phyloP scores from a whole-genome alignment of 495 filamentous ascomycete species.

The Coniosporium apollinis region DNA sequence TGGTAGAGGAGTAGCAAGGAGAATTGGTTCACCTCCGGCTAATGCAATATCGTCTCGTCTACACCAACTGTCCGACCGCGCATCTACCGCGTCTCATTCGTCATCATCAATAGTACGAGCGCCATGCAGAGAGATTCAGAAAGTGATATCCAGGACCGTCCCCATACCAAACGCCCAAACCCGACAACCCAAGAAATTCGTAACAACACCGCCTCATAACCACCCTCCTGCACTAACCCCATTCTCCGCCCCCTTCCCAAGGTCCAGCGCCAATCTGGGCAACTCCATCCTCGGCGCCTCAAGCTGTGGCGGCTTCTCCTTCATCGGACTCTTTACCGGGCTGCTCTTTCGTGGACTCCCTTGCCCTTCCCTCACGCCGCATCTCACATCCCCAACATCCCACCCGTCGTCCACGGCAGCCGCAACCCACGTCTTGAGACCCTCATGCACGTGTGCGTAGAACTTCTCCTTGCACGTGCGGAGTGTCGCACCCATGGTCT shows the following conservation, averaged over 20 bases:
- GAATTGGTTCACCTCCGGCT: no score
- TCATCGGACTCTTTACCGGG: slow-evolving; percentile 31
- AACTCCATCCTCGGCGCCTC: slow-evolving; percentile 39
- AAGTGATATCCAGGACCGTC: no score
- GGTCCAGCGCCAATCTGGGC: slow-evolving; percentile 4
- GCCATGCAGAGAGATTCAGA: no score
- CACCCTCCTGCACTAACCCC: no score
- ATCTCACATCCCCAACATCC: slow-evolving; percentile 58
- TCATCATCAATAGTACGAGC: no score
- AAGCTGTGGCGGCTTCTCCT: slow-evolving; percentile 31
- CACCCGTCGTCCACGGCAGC: slow-evolving; percentile 78
- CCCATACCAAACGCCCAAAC: no score
- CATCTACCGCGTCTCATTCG: no score
- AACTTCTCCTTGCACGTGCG: slow-evolving; percentile 96
- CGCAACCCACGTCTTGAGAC: slow-evolving; percentile 73
- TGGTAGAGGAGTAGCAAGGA: no score
- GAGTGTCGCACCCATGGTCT: slow-evolving; percentile 64
- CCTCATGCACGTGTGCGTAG: slow-evolving; percentile 79
- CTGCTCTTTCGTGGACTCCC: slow-evolving; percentile 29
- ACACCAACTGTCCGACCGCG: no score
- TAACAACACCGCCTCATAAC: no score
- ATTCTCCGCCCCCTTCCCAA: slow-evolving; percentile 9
- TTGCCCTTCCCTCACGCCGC: slow-evolving; percentile 32
- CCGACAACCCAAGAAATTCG: no score
- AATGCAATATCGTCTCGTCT: no score